A percentile compares a stretch with the other conserved stretches of the same genome.
Evolutionary conservation across 1,284 basidiomycete species (phyloP).

Genomic region (Xerocomus nothofagi): DNA sequence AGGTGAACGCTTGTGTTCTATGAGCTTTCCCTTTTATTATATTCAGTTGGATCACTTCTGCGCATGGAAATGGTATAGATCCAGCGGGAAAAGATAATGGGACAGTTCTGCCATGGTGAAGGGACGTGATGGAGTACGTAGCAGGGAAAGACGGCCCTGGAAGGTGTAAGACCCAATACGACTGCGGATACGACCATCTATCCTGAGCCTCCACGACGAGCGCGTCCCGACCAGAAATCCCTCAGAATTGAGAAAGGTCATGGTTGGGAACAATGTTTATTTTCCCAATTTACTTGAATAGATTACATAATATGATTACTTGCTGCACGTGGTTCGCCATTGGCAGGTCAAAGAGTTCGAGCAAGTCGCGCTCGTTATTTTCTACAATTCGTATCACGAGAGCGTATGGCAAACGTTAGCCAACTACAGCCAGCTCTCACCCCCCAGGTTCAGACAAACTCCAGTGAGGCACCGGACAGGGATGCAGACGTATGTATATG

Average conservation of each 20-base stretch:
- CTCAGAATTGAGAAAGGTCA: no score
- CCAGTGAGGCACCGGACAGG: conserved; percentile 40
- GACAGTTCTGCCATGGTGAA: no score
- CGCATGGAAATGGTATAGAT: no score
- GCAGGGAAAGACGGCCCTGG: no score
- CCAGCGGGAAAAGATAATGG: no score
- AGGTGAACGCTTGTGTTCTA: no score
- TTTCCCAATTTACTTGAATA: no score
- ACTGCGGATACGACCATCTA: no score
- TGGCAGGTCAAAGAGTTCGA: background rate
- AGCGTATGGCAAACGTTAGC: conserved; percentile 38
- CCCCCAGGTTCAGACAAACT: conserved; percentile 34
- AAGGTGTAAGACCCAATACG: no score
- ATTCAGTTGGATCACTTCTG: no score
- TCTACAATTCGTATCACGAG: background rate
- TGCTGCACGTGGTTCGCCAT: background rate
- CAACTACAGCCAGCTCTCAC: conserved; percentile 37
- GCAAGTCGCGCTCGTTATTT: background rate
- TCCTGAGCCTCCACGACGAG: background rate
- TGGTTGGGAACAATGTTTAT: background rate
- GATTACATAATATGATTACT: conserved; percentile 8
- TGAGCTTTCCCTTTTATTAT: no score
- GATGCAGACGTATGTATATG: conserved; percentile 43
- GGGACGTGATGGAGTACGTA: no score
- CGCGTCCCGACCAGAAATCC: background rate